phyloP scores from a whole-genome alignment of 169 alveolate genomes.

The Plasmodium billcollinsi region DNA sequence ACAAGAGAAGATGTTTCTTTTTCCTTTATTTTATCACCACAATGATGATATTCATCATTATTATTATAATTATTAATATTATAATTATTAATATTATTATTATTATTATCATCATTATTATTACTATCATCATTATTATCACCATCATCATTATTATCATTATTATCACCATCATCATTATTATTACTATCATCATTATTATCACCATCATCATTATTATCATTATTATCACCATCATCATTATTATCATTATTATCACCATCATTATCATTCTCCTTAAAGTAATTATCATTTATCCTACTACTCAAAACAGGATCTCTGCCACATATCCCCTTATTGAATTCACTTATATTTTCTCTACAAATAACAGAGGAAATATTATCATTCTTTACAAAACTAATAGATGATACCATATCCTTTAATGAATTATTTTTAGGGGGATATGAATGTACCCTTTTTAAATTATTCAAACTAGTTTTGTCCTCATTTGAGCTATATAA shows the following conservation, averaged over 20 bases:
- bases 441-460: neutral
- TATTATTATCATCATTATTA: neutral
- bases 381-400: neutral
- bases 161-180: neutral
- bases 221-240: neutral
- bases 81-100: too few relatives aligned
- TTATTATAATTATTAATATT: too few relatives aligned
- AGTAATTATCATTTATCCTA: neutral
- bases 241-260: neutral
- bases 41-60: too few relatives aligned
- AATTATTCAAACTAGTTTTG: neutral
- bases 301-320: neutral
- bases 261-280: neutral
- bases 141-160: neutral
- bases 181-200: neutral
- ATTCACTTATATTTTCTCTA: slow-evolving; percentile 1
- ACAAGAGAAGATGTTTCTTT: too few relatives aligned
- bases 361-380: neutral
- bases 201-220: neutral
- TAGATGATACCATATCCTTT: slow-evolving; percentile 10
- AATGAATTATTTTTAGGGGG: neutral
- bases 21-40: too few relatives aligned
- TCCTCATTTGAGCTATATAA: slow-evolving; percentile 2
- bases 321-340: neutral
- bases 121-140: neutral